Base-by-base conservation (phyloP, 768 basidiomycete genomes). In the Mycena indigotica region DNA sequence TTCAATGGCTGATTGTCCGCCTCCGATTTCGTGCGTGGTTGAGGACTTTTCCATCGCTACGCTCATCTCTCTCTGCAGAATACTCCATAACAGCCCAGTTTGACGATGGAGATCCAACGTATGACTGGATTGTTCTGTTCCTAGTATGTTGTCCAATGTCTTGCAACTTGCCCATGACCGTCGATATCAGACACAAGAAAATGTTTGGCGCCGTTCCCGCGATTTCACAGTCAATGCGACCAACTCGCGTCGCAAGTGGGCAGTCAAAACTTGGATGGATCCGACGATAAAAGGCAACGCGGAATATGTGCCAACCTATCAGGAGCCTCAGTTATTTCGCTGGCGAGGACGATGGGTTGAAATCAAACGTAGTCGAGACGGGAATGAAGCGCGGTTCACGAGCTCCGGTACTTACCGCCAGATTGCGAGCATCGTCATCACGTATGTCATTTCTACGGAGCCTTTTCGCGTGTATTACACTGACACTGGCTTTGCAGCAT, bases 51-150 rank as follows among this genome's bases (percentile, higher is more conserved):
- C 40, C 39, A 19, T 46, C 17, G 8, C 25, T 44, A 41, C 1
- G 29, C 16, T 32, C n/a, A 15, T 53, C 25, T 44, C 45, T 45
- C 24, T 48, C 5, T 54, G 19, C 57, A 82, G 80, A 76, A 52
- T 78, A 76, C 52, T 75, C 72, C 2, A 71, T 80, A 6, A 77
- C 78, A 5, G 80, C 78, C 0, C 72, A 74, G 30, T 81, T 83
- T 56, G 66, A 68, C n/a, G 71, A 79, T 59, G 76, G 78, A 10
- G 80, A 82, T 57, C 79, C 77, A 0, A 70, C 78, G 1, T 81
- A 79, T 56, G 80, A 82, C 50, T 83, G 80, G 80, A 70, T 83
- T 5, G 62, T 79, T 1, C 66, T 74, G 8, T 77, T 79, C 53
- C 63, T 83, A 50, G 80, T 80, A 45, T 52, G 72, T 63, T 24